These are phyloP conservation scores for Cicer chorassanicum DNA, from an alignment of 306 rosid genomes.

Conservation along the genomic window DNA sequence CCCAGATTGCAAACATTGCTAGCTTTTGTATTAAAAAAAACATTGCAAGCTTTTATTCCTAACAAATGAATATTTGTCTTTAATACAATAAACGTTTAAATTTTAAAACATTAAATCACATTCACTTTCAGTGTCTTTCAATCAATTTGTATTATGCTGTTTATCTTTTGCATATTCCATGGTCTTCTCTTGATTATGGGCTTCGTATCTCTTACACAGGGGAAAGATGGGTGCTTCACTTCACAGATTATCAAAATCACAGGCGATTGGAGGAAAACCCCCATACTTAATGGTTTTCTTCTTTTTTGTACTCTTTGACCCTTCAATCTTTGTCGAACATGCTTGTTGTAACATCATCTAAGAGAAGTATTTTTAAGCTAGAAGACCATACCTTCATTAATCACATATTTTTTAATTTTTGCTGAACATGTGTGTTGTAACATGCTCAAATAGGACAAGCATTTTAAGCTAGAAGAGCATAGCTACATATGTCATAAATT, in stretches of 20 bases:
- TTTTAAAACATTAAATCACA: not conserved
- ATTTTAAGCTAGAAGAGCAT: conserved; percentile 10
- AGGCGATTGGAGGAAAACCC: conserved; percentile 62
- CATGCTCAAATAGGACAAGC: not conserved
- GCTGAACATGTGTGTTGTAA: conserved; percentile 1
- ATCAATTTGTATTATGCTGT: not conserved
- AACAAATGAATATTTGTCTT: not conserved
- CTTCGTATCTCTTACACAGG: conserved; percentile 45
- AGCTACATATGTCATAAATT: not conserved
- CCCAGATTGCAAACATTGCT: conserved; percentile 24
- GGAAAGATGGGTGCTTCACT: conserved; percentile 74
- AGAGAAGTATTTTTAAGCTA: conserved; percentile 1
- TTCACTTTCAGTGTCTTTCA: not conserved
- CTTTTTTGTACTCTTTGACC: not conserved
- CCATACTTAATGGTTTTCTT: conserved; percentile 61
- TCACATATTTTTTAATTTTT: not conserved
- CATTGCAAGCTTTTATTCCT: conserved; percentile 15
- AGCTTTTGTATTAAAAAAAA: not conserved
- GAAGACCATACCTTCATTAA: not conserved
- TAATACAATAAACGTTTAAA: not conserved
- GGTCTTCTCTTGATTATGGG: conserved; percentile 19
- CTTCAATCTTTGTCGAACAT: not conserved
- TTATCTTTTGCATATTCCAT: not conserved
- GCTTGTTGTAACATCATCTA: conserved; percentile 2
- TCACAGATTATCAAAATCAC: conserved; percentile 49